phyloP scores from a whole-genome alignment of 179 eudicot genomes.

The Carnegiea gigantea region DNA sequence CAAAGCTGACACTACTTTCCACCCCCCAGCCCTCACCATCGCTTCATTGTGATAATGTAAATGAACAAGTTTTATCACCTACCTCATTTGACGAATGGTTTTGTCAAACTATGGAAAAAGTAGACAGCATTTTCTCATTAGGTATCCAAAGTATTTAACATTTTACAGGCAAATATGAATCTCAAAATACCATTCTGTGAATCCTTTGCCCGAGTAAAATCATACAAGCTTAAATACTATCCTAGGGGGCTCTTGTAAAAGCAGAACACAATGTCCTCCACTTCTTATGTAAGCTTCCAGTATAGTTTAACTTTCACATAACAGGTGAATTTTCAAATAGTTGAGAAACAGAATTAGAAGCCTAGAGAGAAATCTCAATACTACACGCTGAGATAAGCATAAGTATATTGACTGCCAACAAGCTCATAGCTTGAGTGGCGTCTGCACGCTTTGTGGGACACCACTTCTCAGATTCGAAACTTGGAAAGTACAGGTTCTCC shows the following conservation, averaged over 20 bases:
- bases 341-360: background rate
- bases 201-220: background rate
- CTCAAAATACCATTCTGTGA: background rate
- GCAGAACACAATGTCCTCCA: background rate
- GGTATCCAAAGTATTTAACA: too few species aligned
- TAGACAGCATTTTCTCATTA: too few species aligned
- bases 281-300: background rate
- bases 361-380: background rate
- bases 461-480: too few species aligned
- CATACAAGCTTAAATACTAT: background rate
- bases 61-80: background rate
- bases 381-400: background rate
- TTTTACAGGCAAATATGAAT: background rate
- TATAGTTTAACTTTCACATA: background rate
- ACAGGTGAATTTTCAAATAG: background rate
- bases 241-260: background rate
- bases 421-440: too few species aligned
- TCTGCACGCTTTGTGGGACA: too few species aligned
- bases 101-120: background rate
- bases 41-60: background rate
- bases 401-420: background rate
- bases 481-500: too few species aligned
- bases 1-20: background rate
- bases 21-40: background rate
- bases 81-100: background rate